A percentile compares a stretch with the other conserved stretches of the same genome.
Conservation (phyloP, 1,139 yeast genomes). For the Zygoascus sp. region DNA sequence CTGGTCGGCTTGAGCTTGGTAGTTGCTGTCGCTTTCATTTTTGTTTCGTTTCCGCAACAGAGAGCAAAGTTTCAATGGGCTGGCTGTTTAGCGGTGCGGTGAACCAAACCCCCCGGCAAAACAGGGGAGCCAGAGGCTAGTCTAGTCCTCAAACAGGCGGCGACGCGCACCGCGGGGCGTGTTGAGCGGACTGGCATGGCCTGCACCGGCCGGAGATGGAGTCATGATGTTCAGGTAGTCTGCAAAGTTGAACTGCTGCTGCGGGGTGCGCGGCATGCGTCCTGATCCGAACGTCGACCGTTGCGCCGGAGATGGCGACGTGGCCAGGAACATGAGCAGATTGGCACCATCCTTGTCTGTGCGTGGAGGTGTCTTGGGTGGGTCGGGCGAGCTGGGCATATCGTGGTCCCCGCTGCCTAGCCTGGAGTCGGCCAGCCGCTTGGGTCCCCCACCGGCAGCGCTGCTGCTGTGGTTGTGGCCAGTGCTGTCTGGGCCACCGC, state of each 20-base stretch:
- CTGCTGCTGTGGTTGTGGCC: too few species aligned
- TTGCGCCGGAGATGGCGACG: conserved; percentile 73
- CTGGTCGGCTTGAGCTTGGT: too few species aligned
- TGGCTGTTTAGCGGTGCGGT: background rate
- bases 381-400: conserved; percentile 11
- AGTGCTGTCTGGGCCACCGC: too few species aligned
- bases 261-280: conserved; percentile 34
- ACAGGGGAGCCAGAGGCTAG: background rate
- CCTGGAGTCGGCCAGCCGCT: too few species aligned
- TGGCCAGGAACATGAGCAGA: conserved; percentile 72
- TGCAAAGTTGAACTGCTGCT: conserved; percentile 70
- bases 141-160: conserved; percentile 9
- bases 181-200: conserved; percentile 14
- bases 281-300: conserved; percentile 19
- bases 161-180: conserved; percentile 16
- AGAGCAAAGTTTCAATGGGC: too few species aligned
- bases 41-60: too few species aligned
- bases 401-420: background rate
- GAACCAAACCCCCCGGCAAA: conserved; percentile 1
- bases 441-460: background rate
- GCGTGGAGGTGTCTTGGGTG: conserved; percentile 22
- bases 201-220: conserved; percentile 52
- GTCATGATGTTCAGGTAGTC: conserved; percentile 76
- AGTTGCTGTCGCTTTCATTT: too few species aligned
- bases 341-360: conserved; percentile 77